Evolutionary conservation across 225 moss, liverwort and hornwort species (phyloP).

Genomic region (Polytrichum formosum): DNA sequence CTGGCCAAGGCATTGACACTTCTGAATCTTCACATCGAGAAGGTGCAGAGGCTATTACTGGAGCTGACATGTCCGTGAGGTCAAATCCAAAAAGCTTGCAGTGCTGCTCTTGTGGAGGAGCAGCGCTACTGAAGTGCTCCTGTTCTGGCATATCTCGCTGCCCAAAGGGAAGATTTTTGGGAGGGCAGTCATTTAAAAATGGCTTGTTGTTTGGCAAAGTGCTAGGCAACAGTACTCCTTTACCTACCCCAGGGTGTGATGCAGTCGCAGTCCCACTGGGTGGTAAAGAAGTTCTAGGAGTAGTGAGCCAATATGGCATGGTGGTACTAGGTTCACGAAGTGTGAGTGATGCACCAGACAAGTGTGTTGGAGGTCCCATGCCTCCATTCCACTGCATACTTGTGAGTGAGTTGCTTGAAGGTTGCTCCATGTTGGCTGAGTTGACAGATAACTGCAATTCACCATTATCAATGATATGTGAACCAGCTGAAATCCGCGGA

Average conservation of each 20-base stretch:
- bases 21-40: slow-evolving; percentile 32
- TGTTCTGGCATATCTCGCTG: slow-evolving; percentile 28
- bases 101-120: slow-evolving; percentile 34
- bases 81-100: slow-evolving; percentile 70
- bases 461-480: background rate
- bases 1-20: slow-evolving; percentile 27
- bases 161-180: slow-evolving; percentile 27
- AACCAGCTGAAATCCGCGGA: background rate
- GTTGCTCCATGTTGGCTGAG: background rate
- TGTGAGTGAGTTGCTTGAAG: background rate
- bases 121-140: slow-evolving; percentile 21
- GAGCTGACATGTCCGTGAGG: slow-evolving; percentile 30
- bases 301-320: background rate
- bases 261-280: background rate
- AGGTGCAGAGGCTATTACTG: slow-evolving; percentile 23
- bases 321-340: background rate
- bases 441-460: slow-evolving; percentile 1
- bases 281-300: background rate
- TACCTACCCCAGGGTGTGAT: background rate
- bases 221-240: slow-evolving; percentile 3
- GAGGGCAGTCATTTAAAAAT: background rate
- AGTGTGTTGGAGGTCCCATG: background rate
- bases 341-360: background rate
- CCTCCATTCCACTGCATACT: slow-evolving; percentile 7
- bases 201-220: slow-evolving; percentile 5